Evolutionary conservation across 306 rosid species (phyloP).

Genomic region (Casuarina cunninghamiana): DNA sequence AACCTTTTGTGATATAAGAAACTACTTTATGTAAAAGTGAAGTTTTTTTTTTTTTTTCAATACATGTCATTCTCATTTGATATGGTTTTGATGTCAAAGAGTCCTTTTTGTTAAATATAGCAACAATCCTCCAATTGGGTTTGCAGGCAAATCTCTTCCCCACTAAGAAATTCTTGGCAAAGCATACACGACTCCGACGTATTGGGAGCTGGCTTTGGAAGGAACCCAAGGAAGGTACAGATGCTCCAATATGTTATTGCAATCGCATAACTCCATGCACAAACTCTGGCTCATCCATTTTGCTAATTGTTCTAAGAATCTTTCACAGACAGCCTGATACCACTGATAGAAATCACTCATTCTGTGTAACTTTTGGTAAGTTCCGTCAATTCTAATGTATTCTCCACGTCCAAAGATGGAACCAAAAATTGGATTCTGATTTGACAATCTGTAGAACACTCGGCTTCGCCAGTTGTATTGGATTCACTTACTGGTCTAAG

Average conservation of each 20-base stretch:
- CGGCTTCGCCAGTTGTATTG: too few relatives aligned
- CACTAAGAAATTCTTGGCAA: not conserved
- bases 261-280: not conserved
- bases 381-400: too few relatives aligned
- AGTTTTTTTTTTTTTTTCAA: too few relatives aligned
- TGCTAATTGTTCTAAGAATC: not conserved
- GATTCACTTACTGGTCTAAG: conserved; percentile 9
- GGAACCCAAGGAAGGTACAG: too few relatives aligned
- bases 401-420: not conserved
- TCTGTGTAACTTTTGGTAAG: conserved; percentile 8
- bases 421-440: conserved; percentile 1
- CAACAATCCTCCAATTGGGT: not conserved
- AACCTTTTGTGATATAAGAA: too few relatives aligned
- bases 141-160: not conserved
- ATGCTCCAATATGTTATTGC: not conserved
- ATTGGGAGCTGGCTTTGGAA: conserved; percentile 10
- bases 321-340: not conserved
- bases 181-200: conserved; percentile 12
- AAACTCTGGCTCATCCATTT: not conserved
- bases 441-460: not conserved
- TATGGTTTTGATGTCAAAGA: too few relatives aligned
- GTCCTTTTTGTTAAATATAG: too few relatives aligned
- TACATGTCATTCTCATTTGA: too few relatives aligned
- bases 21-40: too few relatives aligned
- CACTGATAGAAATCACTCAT: conserved; percentile 12